A percentile compares a stretch with the other conserved stretches of the same genome.
Conservation (phyloP, 2,329 filamentous ascomycete genomes). For the Fusarium scirpi region DNA sequence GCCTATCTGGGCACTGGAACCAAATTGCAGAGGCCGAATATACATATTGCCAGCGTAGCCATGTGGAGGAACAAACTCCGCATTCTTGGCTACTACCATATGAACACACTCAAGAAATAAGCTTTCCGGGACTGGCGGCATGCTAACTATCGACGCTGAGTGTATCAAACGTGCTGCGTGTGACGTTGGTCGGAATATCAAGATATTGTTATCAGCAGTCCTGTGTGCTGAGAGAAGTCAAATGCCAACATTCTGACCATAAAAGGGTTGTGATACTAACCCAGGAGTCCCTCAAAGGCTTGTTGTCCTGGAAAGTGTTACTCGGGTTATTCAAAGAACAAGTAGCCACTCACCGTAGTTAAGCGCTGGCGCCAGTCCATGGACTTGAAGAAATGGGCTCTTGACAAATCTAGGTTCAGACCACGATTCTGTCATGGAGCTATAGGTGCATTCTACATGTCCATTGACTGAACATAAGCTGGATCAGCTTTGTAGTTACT, state of each 20-base stretch:
- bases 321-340: background rate
- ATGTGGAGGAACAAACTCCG: background rate
- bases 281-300: background rate
- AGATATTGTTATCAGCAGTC: background rate
- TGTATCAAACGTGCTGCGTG: background rate
- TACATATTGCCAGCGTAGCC: background rate
- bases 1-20: background rate
- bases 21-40: background rate
- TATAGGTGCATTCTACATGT: background rate
- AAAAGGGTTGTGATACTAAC: background rate
- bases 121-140: background rate
- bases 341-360: background rate
- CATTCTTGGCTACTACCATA: background rate
- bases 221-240: background rate
- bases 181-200: background rate
- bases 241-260: background rate
- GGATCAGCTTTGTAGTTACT: background rate
- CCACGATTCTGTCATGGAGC: background rate
- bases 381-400: background rate
- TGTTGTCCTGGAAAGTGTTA: background rate
- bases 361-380: background rate
- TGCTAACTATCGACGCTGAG: background rate
- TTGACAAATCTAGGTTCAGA: background rate
- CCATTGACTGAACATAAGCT: background rate
- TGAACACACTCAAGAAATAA: background rate